These are phyloP conservation scores for Cytospora schulzeri DNA, from an alignment of 2,329 filamentous ascomycete species.

Conservation along the genomic window DNA sequence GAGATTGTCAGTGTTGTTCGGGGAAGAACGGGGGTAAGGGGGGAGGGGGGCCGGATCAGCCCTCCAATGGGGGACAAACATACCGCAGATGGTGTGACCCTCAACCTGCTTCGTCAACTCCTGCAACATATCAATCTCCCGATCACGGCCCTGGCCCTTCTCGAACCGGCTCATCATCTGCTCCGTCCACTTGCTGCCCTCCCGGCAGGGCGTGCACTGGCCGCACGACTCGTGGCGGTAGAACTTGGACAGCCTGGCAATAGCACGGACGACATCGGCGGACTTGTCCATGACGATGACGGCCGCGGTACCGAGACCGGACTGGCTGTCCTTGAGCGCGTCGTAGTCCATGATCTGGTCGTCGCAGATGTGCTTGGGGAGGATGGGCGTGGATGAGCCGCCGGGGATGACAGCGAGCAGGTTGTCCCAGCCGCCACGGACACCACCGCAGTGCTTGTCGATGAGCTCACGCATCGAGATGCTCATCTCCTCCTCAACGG, in stretches of 20 bases:
- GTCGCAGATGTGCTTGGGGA: constrained; percentile 88
- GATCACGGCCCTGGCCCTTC: constrained; percentile 81
- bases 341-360: constrained; percentile 99
- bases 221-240: constrained; percentile 98
- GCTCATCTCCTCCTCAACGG: constrained; percentile 99
- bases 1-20: constrained; percentile 34
- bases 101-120: constrained; percentile 99
- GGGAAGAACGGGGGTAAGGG: too few species aligned
- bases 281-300: constrained; percentile 99
- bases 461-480: constrained; percentile 95
- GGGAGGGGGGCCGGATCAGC: background rate
- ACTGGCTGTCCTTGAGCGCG: constrained; percentile 95
- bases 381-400: constrained; percentile 92
- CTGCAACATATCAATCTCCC: constrained; percentile 99
- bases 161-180: constrained; percentile 98
- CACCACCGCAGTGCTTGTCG: constrained; percentile 96
- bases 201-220: constrained; percentile 98
- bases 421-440: constrained; percentile 97
- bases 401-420: constrained; percentile 92
- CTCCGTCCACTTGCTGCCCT: constrained; percentile 98
- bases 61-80: constrained; percentile 39
- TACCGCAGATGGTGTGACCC: constrained; percentile 97
- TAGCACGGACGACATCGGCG: constrained; percentile 91
- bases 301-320: constrained; percentile 93
- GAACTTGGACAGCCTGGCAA: constrained; percentile 90